phyloP scores from a whole-genome alignment of 2,329 filamentous ascomycete genomes.

The Bipolaris bicolor region DNA sequence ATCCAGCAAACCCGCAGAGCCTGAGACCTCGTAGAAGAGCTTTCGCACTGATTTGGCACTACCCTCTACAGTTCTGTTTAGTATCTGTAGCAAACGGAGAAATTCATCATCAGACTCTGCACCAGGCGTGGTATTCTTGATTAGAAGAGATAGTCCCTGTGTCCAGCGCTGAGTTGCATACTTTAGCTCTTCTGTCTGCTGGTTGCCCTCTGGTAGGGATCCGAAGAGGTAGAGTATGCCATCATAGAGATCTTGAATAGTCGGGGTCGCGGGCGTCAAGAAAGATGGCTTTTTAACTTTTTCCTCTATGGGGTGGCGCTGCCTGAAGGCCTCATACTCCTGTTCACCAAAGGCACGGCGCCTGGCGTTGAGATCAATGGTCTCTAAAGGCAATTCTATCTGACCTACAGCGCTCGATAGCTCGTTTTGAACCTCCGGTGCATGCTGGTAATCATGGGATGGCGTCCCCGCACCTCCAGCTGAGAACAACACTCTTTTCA shows the following conservation, averaged over 20 bases:
- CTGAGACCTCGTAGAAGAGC: constrained; percentile 3
- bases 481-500: not conserved
- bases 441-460: not conserved
- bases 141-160: not conserved
- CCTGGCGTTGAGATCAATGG: not conserved
- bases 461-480: not conserved
- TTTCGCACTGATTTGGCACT: not conserved
- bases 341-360: constrained; percentile 4
- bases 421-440: not conserved
- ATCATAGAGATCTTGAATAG: not conserved
- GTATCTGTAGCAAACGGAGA: not conserved
- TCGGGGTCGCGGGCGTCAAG: not conserved
- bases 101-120: not conserved
- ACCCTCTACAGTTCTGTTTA: not conserved
- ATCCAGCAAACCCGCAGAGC: not conserved
- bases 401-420: not conserved
- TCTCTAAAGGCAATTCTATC: not conserved
- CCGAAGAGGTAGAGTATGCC: not conserved
- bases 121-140: not conserved
- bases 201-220: not conserved
- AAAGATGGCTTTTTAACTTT: not conserved
- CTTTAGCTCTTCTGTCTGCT: not conserved
- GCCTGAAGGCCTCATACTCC: not conserved
- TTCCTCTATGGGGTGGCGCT: not conserved
- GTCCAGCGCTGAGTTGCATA: not conserved